A percentile compares a stretch with the other conserved stretches of the same genome.
These are phyloP conservation scores for Hypoxylon trugodes DNA, from an alignment of 495 filamentous ascomycete genomes.

Conservation along the genomic window DNA sequence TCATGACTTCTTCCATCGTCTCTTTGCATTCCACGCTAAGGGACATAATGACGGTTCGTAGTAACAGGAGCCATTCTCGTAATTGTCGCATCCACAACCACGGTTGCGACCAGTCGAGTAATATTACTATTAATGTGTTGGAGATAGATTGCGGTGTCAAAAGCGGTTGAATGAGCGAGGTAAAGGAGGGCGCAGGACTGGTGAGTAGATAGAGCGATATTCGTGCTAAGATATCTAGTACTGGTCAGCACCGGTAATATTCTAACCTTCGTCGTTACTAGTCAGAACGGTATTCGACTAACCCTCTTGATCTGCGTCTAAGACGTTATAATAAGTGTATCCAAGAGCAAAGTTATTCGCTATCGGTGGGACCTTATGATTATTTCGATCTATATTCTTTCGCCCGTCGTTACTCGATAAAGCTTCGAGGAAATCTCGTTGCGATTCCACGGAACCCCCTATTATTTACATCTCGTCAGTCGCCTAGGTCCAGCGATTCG, in stretches of 20 bases:
- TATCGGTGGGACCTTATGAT: conserved; percentile 76
- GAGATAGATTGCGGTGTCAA: conserved; percentile 86
- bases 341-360: conserved; percentile 94
- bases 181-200: conserved; percentile 81
- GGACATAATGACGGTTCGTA: conserved; percentile 76
- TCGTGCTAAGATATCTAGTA: conserved; percentile 84
- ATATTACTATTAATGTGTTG: conserved; percentile 84
- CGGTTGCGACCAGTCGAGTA: conserved; percentile 91
- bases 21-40: conserved; percentile 80
- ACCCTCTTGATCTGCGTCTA: conserved; percentile 96
- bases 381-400: conserved; percentile 64
- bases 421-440: conserved; percentile 88
- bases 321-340: conserved; percentile 94
- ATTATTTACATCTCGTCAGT: conserved; percentile 39
- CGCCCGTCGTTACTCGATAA: conserved; percentile 71
- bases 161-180: conserved; percentile 82
- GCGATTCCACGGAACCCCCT: conserved; percentile 90
- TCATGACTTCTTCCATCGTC: conserved; percentile 85
- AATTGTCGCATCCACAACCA: conserved; percentile 92
- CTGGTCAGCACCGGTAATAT: conserved; percentile 19
- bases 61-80: conserved; percentile 83
- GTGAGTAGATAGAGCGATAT: conserved; percentile 90
- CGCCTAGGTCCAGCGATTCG: conserved; percentile 15
- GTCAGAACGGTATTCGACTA: conserved; percentile 20
- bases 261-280: too few species aligned